A percentile compares a stretch with the other conserved stretches of the same genome.
Conservation (phyloP, 176 grass and related monocot species). For the Chrysopogon serrulatus region DNA sequence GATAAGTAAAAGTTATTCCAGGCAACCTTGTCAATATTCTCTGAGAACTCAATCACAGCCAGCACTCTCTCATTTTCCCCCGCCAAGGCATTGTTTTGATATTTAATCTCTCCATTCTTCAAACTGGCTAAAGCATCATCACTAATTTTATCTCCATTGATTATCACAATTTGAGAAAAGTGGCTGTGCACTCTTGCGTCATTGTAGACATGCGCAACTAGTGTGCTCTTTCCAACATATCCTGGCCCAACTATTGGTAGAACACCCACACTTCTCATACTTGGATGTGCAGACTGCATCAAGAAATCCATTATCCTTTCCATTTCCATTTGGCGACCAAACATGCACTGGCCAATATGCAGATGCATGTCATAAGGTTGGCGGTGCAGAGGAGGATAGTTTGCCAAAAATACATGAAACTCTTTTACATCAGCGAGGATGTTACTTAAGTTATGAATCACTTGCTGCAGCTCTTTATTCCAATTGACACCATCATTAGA, state of each 20-base stretch:
- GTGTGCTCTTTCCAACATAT: background rate
- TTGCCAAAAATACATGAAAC: background rate
- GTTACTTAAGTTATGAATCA: background rate
- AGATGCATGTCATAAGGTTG: background rate
- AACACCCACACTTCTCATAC: background rate
- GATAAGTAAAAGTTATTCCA: background rate
- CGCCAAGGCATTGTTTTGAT: background rate
- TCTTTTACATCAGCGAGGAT: background rate
- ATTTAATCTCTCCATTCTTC: background rate
- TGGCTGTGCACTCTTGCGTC: background rate
- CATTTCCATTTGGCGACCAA: background rate
- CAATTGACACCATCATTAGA: background rate
- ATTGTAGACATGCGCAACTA: background rate
- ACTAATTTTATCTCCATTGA: background rate
- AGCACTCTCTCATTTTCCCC: background rate
- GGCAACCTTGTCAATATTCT: background rate
- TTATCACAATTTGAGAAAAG: background rate
- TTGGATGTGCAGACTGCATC: background rate
- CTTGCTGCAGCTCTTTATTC: background rate
- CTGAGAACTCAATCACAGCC: background rate
- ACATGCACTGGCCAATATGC: background rate
- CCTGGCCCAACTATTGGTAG: background rate
- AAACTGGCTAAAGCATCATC: background rate
- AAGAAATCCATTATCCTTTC: background rate
- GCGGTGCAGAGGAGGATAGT: background rate